These are phyloP conservation scores for Calocera cornea DNA, from an alignment of 768 basidiomycete genomes.

Conservation along the genomic window DNA sequence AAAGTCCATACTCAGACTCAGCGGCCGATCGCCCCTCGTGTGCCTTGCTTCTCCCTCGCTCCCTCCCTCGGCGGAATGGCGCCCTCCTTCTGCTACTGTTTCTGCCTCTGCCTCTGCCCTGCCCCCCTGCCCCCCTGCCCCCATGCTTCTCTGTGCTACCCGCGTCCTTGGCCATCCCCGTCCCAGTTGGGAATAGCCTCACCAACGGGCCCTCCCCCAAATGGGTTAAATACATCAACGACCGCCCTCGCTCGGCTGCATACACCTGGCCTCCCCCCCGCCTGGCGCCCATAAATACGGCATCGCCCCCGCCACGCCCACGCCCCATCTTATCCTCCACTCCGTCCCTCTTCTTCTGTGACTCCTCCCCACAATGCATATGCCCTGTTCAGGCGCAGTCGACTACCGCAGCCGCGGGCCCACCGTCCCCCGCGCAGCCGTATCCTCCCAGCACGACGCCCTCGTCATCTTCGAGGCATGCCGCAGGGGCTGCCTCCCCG, in stretches of 20 bases:
- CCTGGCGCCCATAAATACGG: not conserved
- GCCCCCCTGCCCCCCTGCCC: not conserved
- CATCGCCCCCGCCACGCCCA: not conserved
- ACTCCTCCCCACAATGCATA: not conserved
- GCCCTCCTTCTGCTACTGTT: not conserved
- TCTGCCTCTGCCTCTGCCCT: not conserved
- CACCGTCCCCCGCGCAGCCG: conserved; percentile 14
- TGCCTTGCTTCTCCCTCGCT: not conserved
- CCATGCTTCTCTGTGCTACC: not conserved
- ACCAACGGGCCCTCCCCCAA: not conserved
- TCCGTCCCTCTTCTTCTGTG: not conserved
- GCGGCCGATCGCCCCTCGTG: not conserved
- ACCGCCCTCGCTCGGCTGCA: not conserved
- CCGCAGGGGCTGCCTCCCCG: not conserved
- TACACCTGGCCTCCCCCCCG: not conserved
- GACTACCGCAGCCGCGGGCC: not conserved
- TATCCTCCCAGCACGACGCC: conserved; percentile 33
- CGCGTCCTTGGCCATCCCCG: not conserved
- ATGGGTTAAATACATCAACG: not conserved
- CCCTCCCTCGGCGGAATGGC: not conserved
- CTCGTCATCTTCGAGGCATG: conserved; percentile 45
- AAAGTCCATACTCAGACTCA: not conserved
- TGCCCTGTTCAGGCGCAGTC: conserved; percentile 38
- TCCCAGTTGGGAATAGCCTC: not conserved
- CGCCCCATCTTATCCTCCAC: not conserved